Percentiles rank a stretch among this genome's conserved stretches.
phyloP scores from a whole-genome alignment of 2,329 filamentous ascomycete genomes.

The Paecilomyces dactylethromorphus region DNA sequence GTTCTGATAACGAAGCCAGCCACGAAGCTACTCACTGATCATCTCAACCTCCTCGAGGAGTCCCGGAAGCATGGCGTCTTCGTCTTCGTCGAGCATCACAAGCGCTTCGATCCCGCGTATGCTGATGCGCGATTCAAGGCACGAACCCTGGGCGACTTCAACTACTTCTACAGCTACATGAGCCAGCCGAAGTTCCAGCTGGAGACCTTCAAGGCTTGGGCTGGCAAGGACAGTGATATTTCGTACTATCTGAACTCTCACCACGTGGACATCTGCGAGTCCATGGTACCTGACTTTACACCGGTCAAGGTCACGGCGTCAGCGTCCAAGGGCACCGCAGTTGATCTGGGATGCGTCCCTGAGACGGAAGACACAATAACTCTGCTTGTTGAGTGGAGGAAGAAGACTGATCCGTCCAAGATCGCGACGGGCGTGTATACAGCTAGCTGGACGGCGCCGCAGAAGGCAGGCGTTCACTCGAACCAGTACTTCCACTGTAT shows the following conservation, averaged over 20 bases:
- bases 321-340: conserved; percentile 72
- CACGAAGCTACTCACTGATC: conserved; percentile 74
- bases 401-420: conserved; percentile 61
- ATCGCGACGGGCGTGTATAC: conserved; percentile 85
- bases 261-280: conserved; percentile 88
- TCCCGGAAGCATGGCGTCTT: conserved; percentile 71
- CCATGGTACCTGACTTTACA: conserved; percentile 76
- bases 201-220: conserved; percentile 93
- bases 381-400: conserved; percentile 80
- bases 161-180: conserved; percentile 98
- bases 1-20: conserved; percentile 93
- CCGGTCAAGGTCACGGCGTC: conserved; percentile 75
- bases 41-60: conserved; percentile 67
- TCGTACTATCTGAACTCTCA: conserved; percentile 95
- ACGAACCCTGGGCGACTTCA: conserved; percentile 79
- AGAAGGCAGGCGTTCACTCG: conserved; percentile 88
- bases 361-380: conserved; percentile 92
- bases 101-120: conserved; percentile 91
- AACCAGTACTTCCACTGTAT: conserved; percentile 90
- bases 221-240: conserved; percentile 85
- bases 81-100: conserved; percentile 94
- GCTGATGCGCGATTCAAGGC: conserved; percentile 77
- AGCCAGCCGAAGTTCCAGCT: conserved; percentile 85
- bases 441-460: conserved; percentile 88
- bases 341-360: conserved; percentile 67